phyloP scores from a whole-genome alignment of 768 basidiomycete genomes.

The Termitomyces sp. region DNA sequence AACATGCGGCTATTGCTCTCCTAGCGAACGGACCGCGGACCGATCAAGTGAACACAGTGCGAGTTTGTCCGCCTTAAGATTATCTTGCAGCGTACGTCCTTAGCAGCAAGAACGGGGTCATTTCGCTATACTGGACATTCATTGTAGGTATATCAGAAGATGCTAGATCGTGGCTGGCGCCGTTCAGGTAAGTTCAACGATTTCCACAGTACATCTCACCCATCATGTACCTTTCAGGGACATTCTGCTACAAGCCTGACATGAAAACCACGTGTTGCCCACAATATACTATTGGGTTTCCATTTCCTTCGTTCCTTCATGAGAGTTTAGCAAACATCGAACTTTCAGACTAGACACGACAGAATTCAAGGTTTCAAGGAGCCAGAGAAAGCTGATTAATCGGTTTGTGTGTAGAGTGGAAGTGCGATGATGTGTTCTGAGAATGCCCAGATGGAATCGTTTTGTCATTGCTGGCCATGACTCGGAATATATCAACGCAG shows the following conservation, averaged over 20 bases:
- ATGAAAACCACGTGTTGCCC: slow-evolving; percentile 83
- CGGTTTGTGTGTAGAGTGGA: slow-evolving; percentile 37
- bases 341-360: slow-evolving; percentile 57
- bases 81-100: slow-evolving; percentile 38
- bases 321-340: slow-evolving; percentile 1
- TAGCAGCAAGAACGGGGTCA: not conserved
- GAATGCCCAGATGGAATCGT: slow-evolving; percentile 60
- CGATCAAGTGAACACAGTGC: slow-evolving; percentile 45
- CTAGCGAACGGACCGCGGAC: slow-evolving; percentile 41
- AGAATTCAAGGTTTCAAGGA: slow-evolving; percentile 65
- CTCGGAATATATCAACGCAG: slow-evolving; percentile 24
- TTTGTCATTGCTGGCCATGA: slow-evolving; percentile 50
- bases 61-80: slow-evolving; percentile 41
- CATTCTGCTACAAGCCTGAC: slow-evolving; percentile 87
- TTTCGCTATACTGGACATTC: not conserved
- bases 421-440: slow-evolving; percentile 1
- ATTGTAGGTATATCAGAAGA: slow-evolving; percentile 66
- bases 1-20: slow-evolving; percentile 68
- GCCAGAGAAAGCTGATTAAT: slow-evolving; percentile 72
- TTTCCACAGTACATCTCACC: not conserved
- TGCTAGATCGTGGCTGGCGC: slow-evolving; percentile 86
- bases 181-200: slow-evolving; percentile 50
- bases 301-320: slow-evolving; percentile 2
- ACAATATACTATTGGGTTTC: slow-evolving; percentile 88
- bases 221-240: slow-evolving; percentile 26